phyloP scores from a whole-genome alignment of 306 rosid genomes.

The Vigna reflexopilosa region DNA sequence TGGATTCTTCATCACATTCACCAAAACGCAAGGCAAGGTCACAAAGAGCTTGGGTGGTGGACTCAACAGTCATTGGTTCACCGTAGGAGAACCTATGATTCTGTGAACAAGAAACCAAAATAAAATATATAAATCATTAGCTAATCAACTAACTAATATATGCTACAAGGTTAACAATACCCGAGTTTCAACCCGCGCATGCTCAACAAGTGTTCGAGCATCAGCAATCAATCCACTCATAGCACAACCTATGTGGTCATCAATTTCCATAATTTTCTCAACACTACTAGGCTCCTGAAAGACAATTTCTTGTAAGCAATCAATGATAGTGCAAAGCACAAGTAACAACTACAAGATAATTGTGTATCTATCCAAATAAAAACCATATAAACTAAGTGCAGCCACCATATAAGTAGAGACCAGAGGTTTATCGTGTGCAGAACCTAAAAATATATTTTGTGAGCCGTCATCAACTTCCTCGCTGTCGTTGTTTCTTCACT shows the following conservation, averaged over 20 bases:
- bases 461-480: no score
- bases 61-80: slow-evolving; percentile 97
- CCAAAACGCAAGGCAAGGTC: slow-evolving; percentile 97
- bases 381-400: neutral
- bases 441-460: neutral
- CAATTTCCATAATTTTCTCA: slow-evolving; percentile 98
- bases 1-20: slow-evolving; percentile 98
- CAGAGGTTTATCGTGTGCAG: neutral
- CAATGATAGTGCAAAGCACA: slow-evolving; percentile 2
- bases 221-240: slow-evolving; percentile 99
- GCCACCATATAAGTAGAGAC: neutral
- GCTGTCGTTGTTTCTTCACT: no score
- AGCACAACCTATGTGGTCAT: slow-evolving; percentile 94
- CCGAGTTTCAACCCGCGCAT: slow-evolving; percentile 98
- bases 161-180: slow-evolving; percentile 45
- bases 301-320: neutral
- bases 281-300: slow-evolving; percentile 98
- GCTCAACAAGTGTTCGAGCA: slow-evolving; percentile 99
- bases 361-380: neutral
- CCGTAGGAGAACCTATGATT: slow-evolving; percentile 96
- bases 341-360: neutral
- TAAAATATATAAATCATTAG: slow-evolving; percentile 28
- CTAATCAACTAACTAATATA: slow-evolving; percentile 22
- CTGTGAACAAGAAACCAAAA: slow-evolving; percentile 55
- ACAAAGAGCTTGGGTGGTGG: slow-evolving; percentile 97